Base-by-base conservation (phyloP, 805 yeast genomes). In the Saturnispora saitoi region DNA sequence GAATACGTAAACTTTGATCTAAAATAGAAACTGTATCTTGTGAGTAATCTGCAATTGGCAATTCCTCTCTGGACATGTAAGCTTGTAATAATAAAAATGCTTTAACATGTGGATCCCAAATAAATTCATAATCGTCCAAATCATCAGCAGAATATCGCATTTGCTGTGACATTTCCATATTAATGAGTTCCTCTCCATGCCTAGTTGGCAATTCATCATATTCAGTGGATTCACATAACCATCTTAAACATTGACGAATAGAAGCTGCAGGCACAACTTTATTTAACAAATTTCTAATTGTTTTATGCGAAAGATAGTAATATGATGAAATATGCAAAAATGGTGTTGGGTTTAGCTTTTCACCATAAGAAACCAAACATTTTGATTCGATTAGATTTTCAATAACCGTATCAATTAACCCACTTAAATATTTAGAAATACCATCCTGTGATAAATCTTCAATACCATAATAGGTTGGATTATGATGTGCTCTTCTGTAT, bases 41-140 rank as follows among this genome's bases (percentile, higher is more conserved):
- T 9, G 84, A 73, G 62, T 93, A 93, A 70, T 93, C 99, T 0
- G 95, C 95, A 59, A 93, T 86, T 2, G 98, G 99, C 43, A 93
- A 70, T 51, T 86, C 93, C 5, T 79, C 70, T 43, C 89, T 68
- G 32, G 77, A 69, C 75, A 86, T 77, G 56, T 73, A 82, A 0
- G 91, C 90, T 61, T 86, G 93, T 8, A 85, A 60, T 55, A 86
- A 71, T 52, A 86, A 67, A 56, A 74, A 86, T 2, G 88, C 80
- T 61, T 86, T 86, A 54, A 86, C 86, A 62, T 86, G 95, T 4
- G 95, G 93, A 61, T 89, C 95, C 82, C 93, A 87, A 65, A 87
- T 81, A 52, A 75, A 74, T 52, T 78, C 82, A 48, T 72, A 68
- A n/a, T 72, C 70, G 17, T 75, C 73, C 55, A 78, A 62, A 56